Evolutionary conservation across 805 yeast genomes (phyloP), one percentile per base, ranked within the genome.

Genomic region (Yarrowia sp.): DNA sequence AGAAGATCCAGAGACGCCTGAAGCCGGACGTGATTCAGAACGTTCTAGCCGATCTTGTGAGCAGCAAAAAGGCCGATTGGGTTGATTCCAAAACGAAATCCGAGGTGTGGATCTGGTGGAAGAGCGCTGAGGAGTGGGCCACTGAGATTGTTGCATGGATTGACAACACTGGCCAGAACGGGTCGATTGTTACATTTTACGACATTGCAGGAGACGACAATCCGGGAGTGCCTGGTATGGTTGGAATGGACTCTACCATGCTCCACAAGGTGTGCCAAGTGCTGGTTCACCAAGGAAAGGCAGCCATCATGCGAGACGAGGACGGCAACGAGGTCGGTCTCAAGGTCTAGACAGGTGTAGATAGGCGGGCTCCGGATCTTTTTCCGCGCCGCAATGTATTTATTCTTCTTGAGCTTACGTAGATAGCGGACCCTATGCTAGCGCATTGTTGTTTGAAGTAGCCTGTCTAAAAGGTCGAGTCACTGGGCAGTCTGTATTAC

Each of bases 111-210:
- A 77, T 92, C 3, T 83, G 83, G 65, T 89, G 96, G 91, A 81
- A 84, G 64, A 76, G 83, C 16, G 77, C 90, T 62, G 80, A 86
- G 68, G 83, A 83, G 66, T 81, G 97, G 94, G 82, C 84, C 38
- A 75, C 83, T 53, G 68, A 78, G 66, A 68, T 92, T 56, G 70
- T 83, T 70, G 87, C 85, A 69, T 82, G 89, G 92, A 74, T 84
- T n/a, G 92, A 88, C 61, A 75, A 78, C 19, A 82, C 93, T 0
- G 97, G 97, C 0, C 96, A 90, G 69, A 76, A 80, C 61, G 88
- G 89, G 6, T 78, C 86, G 0, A 86, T 93, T 1, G 74, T 93
- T 58, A 93, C 98, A 0, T 72, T 91, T 14, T 91, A 88, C 72
- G 98, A 93, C 73, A 71, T 93, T 35, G 77, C 86, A 0, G 81